Percentiles rank a stretch among this genome's conserved stretches.
Conservation (phyloP, 345 rosid genomes). For the Sonneratia alba region DNA sequence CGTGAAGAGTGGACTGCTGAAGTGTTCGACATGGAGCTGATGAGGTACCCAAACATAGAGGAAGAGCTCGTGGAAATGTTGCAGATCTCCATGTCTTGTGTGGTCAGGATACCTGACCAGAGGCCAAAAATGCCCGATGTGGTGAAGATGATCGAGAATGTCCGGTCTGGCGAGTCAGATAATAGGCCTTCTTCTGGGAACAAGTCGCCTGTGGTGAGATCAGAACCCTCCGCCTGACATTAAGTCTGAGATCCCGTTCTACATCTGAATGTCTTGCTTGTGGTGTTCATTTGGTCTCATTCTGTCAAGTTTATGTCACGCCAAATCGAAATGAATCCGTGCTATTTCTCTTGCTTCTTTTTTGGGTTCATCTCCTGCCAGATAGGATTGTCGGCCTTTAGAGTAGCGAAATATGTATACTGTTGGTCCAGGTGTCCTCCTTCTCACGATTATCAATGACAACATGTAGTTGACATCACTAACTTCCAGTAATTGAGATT, state of each 20-base stretch:
- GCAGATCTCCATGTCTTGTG: conserved; percentile 76
- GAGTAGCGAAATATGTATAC: no score
- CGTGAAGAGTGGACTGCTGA: conserved; percentile 96
- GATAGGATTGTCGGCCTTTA: no score
- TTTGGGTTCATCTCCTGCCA: no score
- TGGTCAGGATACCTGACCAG: conserved; percentile 55
- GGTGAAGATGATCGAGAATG: conserved; percentile 53
- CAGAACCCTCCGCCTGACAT: conserved; percentile 14
- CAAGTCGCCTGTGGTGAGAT: conserved; percentile 25
- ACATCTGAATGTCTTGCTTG: background rate
- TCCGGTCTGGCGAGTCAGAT: conserved; percentile 17
- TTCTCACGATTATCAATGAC: no score
- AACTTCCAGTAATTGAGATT: no score
- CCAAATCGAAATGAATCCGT: background rate
- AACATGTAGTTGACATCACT: no score
- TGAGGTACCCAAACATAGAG: conserved; percentile 83
- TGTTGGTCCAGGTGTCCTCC: no score
- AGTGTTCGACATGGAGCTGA: conserved; percentile 74
- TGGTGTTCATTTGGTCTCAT: background rate
- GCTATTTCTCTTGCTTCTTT: background rate
- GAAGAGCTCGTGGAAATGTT: conserved; percentile 96
- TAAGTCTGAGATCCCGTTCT: conserved; percentile 3
- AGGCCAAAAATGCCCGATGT: conserved; percentile 67
- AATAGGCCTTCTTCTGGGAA: conserved; percentile 35
- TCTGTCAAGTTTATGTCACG: background rate